phyloP scores from a whole-genome alignment of 1,284 basidiomycete species.

The Flammula alnicola region DNA sequence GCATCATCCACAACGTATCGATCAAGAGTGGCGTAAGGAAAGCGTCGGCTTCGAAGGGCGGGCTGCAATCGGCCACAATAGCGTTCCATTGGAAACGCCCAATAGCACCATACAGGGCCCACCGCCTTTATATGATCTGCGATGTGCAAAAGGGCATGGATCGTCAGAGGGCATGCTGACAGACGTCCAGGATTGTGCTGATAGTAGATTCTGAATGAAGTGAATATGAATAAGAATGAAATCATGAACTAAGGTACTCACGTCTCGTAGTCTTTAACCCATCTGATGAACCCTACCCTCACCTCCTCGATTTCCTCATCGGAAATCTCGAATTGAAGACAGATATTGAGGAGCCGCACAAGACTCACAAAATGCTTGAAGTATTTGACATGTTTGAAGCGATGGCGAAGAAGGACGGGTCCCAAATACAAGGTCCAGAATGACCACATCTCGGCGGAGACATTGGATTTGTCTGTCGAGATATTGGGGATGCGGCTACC shows the following conservation, averaged over 20 bases:
- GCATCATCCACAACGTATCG: conserved; percentile 29
- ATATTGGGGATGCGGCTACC: conserved; percentile 43
- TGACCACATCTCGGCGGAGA: conserved; percentile 38
- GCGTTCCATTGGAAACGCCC: conserved; percentile 45
- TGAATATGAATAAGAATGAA: neutral
- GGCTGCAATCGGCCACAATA: conserved; percentile 33
- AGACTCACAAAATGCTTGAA: conserved; percentile 49
- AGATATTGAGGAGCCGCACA: conserved; percentile 41
- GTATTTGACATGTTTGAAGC: conserved; percentile 34
- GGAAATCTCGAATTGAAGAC: conserved; percentile 46
- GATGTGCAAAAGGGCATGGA: conserved; percentile 45
- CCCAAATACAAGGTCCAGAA: conserved; percentile 46
- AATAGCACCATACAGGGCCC: conserved; percentile 47
- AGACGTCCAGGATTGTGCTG: conserved; percentile 35
- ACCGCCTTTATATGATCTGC: conserved; percentile 34
- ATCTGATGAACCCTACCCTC: conserved; percentile 37
- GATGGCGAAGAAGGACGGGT: conserved; percentile 41
- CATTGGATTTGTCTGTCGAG: conserved; percentile 26
- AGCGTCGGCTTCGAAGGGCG: conserved; percentile 30
- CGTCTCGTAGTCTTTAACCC: conserved; percentile 48
- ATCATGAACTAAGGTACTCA: neutral
- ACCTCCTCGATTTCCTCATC: conserved; percentile 36
- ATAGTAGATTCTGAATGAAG: conserved; percentile 36
- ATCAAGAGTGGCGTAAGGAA: conserved; percentile 35
- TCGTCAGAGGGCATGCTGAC: conserved; percentile 37